Base-by-base conservation (phyloP, 371 early-diverging fungal species). In the Parasitella parasitica region DNA sequence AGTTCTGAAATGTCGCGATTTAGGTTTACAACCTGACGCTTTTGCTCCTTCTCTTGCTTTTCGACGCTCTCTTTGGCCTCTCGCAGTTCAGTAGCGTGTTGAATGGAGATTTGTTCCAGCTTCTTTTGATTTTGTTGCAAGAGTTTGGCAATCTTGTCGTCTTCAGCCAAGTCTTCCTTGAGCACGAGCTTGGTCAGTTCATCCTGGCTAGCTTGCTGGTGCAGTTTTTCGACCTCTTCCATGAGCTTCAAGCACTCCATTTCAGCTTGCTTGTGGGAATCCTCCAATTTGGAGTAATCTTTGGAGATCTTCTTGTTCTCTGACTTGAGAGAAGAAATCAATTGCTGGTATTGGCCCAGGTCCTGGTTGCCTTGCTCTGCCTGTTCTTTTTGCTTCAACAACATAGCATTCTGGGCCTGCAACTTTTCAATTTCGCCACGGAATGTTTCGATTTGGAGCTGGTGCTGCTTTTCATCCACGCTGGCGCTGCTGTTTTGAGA, bases 151-250 rank as follows among this genome's bases (percentile, higher is more conserved):
- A 82, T 9, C 59, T 64, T 70, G 18, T 66, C 68, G n/a, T 73
- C 78, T 59, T 81, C 68, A 22, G 36, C 71, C 7, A 51, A 35
- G 28, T 71, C 69, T 7, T 35, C 30, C 8, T 46, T 43, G 6
- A 55, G 12, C 0, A 59, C 27, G 16, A 59, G 36, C 16, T 53
- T 55, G 5, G 43, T 57, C 3, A 34, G 36, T 15, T 57, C 64
- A 8, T 60, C 56, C 66, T 70, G 54, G 49, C 59, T 55, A 49
- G 81, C 82, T 68, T 89, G 89, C 1, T 80, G 71, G 56, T 87
- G 86, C 27, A 92, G 71, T 52, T 81, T 81, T 62, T 90, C 90
- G 5, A 90, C 84, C 66, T 92, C 93, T 35, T 90, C 90, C 78
- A 89, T 86, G 50, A 91, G 69, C 52, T 89, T 87, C 50, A 89